Evolutionary conservation across 2,329 filamentous ascomycete species (phyloP), one percentile per base, ranked within the genome.

Genomic region (Exophiala alcalophila): DNA sequence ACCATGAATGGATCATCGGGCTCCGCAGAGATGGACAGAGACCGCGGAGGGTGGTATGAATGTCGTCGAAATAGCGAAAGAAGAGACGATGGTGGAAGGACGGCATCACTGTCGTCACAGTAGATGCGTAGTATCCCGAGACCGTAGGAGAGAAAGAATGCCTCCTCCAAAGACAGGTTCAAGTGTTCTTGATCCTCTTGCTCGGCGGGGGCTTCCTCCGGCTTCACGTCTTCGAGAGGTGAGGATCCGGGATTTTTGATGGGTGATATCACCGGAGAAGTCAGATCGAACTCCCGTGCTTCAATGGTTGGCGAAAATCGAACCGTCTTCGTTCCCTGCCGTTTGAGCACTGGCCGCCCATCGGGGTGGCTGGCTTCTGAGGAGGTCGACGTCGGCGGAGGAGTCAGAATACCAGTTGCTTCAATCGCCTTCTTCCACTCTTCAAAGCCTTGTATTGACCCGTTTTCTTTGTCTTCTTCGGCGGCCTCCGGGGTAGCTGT

Each of bases 131-230:
- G 73, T 3, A 77, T 77, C 1, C 91, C 91, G 1, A 98, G 71
- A 0, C 77, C 84, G 60, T 94, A 97, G 4, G 73, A 74, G 7
- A 98, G 75, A 62, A 95, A 98, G 65, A 97, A 94, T 0, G 89
- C 83, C 65, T 98, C 92, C 63, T 96, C 89, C 0, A 84, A 77
- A 2, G 84, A 89, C 6, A 98, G 73, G 61, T 97, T 92, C n/a
- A 96, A 80, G 59, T 96, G 89, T 59, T 98, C 92, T 66, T 84
- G 65, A 68, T 80, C 68, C 42, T 70, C 56, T 14, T 42, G 48
- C 23, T 15, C 28, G 11, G 68, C 33, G 1, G 47, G 45, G 14
- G 53, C 44, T 24, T 65, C 57, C 21, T 39, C 21, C 21, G 47
- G 44, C 5, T 47, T 34, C 1, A 40, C 27, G 18, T 46, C 30